These are phyloP conservation scores for Aspergillus sp. DNA, from an alignment of 2,329 filamentous ascomycete genomes.

Conservation along the genomic window DNA sequence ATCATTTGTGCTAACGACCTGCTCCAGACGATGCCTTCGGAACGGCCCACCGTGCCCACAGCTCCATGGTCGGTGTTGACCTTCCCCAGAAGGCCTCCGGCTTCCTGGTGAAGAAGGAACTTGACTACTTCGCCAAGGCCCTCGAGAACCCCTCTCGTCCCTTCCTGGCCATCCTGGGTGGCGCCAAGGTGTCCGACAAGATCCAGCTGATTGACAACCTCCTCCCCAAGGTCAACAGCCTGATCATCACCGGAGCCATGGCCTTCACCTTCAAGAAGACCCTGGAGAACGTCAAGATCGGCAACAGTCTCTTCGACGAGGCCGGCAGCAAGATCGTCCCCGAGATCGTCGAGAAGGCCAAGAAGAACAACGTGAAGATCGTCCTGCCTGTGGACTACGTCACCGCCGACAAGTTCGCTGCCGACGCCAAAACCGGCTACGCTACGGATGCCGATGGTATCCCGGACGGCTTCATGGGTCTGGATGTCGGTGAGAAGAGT, in stretches of 20 bases:
- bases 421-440: slow-evolving; percentile 75
- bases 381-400: slow-evolving; percentile 94
- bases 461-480: slow-evolving; percentile 95
- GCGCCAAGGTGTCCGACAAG: slow-evolving; percentile 99
- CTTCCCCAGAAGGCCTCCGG: slow-evolving; percentile 95
- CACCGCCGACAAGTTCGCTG: slow-evolving; percentile 91
- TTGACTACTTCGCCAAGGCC: slow-evolving; percentile 98
- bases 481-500: slow-evolving; percentile 89
- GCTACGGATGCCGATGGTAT: slow-evolving; percentile 88
- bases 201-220: slow-evolving; percentile 99
- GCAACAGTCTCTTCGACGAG: slow-evolving; percentile 89
- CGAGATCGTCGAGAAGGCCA: slow-evolving; percentile 88
- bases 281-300: slow-evolving; percentile 85
- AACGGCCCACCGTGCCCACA: slow-evolving; percentile 96
- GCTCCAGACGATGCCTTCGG: slow-evolving; percentile 88
- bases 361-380: slow-evolving; percentile 93
- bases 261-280: slow-evolving; percentile 99
- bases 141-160: slow-evolving; percentile 90
- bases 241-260: slow-evolving; percentile 97
- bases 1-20: neutral
- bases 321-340: slow-evolving; percentile 88
- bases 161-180: slow-evolving; percentile 97
- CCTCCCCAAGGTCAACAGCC: slow-evolving; percentile 93
- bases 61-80: slow-evolving; percentile 96
- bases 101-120: slow-evolving; percentile 99